Conservation (phyloP, 495 filamentous ascomycete species). For the Sporormia fimetaria region DNA sequence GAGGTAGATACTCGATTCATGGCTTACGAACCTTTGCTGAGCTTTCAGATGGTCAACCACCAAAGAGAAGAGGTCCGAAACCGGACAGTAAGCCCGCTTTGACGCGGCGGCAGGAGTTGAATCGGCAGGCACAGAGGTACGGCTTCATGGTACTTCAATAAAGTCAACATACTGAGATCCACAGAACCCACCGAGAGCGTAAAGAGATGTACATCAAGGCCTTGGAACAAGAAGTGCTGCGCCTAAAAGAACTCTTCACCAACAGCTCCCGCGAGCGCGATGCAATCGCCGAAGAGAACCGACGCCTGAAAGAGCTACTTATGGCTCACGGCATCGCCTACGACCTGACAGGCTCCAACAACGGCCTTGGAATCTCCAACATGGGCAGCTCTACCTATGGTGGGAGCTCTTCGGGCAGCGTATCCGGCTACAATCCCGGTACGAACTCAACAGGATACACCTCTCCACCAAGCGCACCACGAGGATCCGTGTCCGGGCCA, state of each 20-base stretch:
- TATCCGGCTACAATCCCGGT: conserved; percentile 43
- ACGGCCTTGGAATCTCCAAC: conserved; percentile 19
- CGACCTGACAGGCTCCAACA: conserved; percentile 25
- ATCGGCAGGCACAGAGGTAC: conserved; percentile 91
- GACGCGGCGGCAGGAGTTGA: conserved; percentile 88
- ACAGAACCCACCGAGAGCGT: conserved; percentile 85
- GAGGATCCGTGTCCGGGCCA: conserved; percentile 5
- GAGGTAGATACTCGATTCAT: conserved; percentile 33
- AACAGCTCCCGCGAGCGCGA: conserved; percentile 55
- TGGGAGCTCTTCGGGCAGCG: conserved; percentile 37
- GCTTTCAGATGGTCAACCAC: conserved; percentile 61
- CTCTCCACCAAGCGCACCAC: conserved; percentile 27
- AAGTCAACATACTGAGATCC: conserved; percentile 3
- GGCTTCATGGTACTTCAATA: too few species aligned
- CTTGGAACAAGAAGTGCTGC: conserved; percentile 81
- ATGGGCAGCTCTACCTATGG: conserved; percentile 29
- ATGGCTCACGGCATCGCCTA: conserved; percentile 58
- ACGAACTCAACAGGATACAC: conserved; percentile 35
- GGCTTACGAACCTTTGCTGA: background rate
- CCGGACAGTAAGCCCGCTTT: conserved; percentile 92
- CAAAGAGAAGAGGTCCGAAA: conserved; percentile 87
- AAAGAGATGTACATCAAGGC: conserved; percentile 92
- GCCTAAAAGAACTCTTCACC: conserved; percentile 53
- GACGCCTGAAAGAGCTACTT: conserved; percentile 62
- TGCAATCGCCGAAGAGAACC: conserved; percentile 60